A percentile compares a stretch with the other conserved stretches of the same genome.
These are phyloP conservation scores for Phtheirospermum japonicum DNA, from an alignment of 257 asterid genomes.

Conservation along the genomic window DNA sequence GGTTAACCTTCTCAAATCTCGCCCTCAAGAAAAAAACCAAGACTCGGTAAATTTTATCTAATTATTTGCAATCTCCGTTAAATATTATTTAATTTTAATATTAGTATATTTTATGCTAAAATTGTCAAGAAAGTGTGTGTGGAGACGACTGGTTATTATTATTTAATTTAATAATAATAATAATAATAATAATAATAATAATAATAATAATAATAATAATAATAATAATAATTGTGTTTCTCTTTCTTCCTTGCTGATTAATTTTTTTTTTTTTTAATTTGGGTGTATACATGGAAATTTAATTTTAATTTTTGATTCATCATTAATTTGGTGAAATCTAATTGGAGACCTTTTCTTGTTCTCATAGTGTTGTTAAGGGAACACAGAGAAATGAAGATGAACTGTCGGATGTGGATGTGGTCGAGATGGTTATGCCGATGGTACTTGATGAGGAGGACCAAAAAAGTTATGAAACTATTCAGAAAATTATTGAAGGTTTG, in stretches of 20 bases:
- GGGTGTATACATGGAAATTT: background rate
- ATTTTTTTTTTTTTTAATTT: no score
- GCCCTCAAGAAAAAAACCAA: constrained; percentile 40
- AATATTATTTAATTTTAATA: no score
- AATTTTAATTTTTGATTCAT: background rate
- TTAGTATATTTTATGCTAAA: no score
- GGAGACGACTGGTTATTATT: no score
- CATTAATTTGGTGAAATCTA: constrained; percentile 6
- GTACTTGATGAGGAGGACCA: constrained; percentile 50
- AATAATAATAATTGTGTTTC: no score
- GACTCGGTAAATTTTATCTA: constrained; percentile 25
- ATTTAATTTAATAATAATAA: no score
- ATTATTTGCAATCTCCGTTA: background rate
- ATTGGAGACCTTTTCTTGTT: constrained; percentile 6
- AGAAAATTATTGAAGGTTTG: constrained; percentile 53
- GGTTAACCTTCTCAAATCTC: constrained; percentile 47
- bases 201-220: no score
- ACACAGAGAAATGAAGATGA: constrained; percentile 32
- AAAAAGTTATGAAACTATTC: constrained; percentile 44
- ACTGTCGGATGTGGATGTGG: constrained; percentile 27
- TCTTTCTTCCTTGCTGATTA: no score
- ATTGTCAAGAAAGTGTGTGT: no score
- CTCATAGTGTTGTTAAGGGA: constrained; percentile 30
- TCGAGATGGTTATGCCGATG: constrained; percentile 16
- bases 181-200: no score